phyloP scores from a whole-genome alignment of 2,329 filamentous ascomycete species.

The Cladophialophora bantiana region DNA sequence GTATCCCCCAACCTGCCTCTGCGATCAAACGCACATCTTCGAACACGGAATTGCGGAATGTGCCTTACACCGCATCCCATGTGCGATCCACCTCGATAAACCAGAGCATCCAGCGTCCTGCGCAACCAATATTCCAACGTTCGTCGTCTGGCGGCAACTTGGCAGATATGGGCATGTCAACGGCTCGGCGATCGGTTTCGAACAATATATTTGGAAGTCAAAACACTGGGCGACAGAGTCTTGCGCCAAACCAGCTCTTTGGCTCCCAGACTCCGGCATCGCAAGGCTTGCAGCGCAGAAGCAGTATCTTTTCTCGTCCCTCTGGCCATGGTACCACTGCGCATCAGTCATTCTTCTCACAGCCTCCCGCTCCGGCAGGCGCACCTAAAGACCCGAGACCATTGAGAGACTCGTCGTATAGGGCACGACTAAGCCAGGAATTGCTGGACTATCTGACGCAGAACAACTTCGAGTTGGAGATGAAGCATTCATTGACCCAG shows the following conservation, averaged over 20 bases:
- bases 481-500: constrained; percentile 90
- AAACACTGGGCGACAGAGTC: constrained; percentile 73
- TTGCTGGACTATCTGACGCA: constrained; percentile 89
- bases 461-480: constrained; percentile 97
- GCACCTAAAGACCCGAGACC: constrained; percentile 87
- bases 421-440: constrained; percentile 84
- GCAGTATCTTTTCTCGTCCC: constrained; percentile 81
- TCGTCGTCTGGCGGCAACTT: constrained; percentile 83
- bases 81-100: constrained; percentile 85
- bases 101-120: constrained; percentile 81
- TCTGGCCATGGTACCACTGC: constrained; percentile 71
- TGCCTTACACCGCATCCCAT: constrained; percentile 73
- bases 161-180: constrained; percentile 79
- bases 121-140: constrained; percentile 85
- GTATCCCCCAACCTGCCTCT: constrained; percentile 88
- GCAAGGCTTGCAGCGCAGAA: constrained; percentile 68
- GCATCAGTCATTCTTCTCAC: constrained; percentile 94
- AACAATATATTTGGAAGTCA: constrained; percentile 67
- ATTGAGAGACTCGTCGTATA: constrained; percentile 79
- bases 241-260: constrained; percentile 65
- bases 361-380: constrained; percentile 79
- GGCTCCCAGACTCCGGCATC: constrained; percentile 60
- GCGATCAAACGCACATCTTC: constrained; percentile 93
- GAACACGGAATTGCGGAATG: constrained; percentile 69
- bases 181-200: constrained; percentile 80